Evolutionary conservation across 257 asterid species (phyloP).

Genomic region (Solanum etuberosum): DNA sequence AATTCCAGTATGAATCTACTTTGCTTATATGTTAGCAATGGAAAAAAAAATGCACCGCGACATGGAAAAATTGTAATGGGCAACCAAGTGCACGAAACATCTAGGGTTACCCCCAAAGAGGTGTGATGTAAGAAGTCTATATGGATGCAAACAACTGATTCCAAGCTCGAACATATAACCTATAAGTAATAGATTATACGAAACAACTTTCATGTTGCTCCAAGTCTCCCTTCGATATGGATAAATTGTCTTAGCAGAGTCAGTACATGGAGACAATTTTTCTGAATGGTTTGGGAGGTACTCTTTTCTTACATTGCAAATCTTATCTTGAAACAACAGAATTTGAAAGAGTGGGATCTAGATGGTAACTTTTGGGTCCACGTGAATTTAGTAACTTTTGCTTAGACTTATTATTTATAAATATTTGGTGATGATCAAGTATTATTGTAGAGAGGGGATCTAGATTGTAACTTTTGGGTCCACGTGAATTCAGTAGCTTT

Average conservation of each 20-base stretch:
- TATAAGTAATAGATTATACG: not conserved
- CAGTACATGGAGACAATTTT: not conserved
- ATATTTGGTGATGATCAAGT: too few species aligned
- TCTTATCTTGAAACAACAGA: not conserved
- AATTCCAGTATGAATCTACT: not conserved
- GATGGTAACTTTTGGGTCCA: not conserved
- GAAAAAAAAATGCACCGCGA: too few species aligned
- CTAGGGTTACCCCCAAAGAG: not conserved
- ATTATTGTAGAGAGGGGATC: too few species aligned
- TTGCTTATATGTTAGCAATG: too few species aligned
- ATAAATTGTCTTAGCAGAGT: not conserved
- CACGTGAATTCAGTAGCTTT: too few species aligned
- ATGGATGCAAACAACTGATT: not conserved
- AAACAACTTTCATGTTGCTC: not conserved
- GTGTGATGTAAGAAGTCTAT: not conserved
- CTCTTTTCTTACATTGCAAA: not conserved
- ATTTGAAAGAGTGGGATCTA: not conserved
- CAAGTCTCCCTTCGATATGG: not conserved
- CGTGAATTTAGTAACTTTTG: too few species aligned
- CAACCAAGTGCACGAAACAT: not conserved
- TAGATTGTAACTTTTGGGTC: too few species aligned
- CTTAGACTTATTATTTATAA: too few species aligned
- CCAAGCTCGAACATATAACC: not conserved
- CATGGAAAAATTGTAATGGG: not conserved
- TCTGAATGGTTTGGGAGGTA: not conserved